Evolutionary conservation across 2,329 filamentous ascomycete genomes (phyloP), one percentile per base, ranked within the genome.

Genomic region (Hypomyces perniciosus): DNA sequence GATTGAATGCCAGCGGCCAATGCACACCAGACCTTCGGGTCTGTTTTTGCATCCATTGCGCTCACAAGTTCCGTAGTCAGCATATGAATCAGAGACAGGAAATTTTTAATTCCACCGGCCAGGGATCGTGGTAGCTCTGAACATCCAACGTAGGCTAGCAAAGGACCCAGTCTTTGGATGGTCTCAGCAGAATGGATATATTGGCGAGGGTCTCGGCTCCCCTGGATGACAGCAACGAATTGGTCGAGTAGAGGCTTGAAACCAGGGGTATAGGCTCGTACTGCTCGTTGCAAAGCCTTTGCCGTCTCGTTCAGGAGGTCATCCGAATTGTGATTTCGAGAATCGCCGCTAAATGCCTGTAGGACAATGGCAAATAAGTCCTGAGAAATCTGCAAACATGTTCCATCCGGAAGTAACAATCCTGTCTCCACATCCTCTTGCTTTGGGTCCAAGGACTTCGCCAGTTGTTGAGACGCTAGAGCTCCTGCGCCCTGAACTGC

Each of bases 111-210:
- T 1, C 64, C 62, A 5, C 60, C 56, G 1, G 57, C 56, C 4
- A 58, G 52, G 7, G 42, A 52, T 2, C 51, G 56, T 1, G 69
- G 67, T 0, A 71, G 52, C 38, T 70, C 64, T 1, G 75, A 77
- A 59, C 75, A 78, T 29, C 75, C 74, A 44, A 81, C 66, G 48
- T 72, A 76, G 3, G 74, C 73, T 3, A 82, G 56, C 2, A 74
- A 67, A 8, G 69, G 67, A 4, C 75, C 65, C 2, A 77, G 63
- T 29, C 61, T 61, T 30, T 66, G 63, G 5, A 73, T 64, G 7
- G 56, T 58, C 39, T 62, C 57, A 4, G 58, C 56, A 4, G 61
- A 58, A 8, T 64, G 59, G 1, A 55, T 31, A 8, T 48, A 51
- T 4, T 56, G 52, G 9, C 47, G 31, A 8, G 12, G 46, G 4